Conservation (phyloP, 164 flowering plant genomes). For the Protea cynaroides region DNA sequence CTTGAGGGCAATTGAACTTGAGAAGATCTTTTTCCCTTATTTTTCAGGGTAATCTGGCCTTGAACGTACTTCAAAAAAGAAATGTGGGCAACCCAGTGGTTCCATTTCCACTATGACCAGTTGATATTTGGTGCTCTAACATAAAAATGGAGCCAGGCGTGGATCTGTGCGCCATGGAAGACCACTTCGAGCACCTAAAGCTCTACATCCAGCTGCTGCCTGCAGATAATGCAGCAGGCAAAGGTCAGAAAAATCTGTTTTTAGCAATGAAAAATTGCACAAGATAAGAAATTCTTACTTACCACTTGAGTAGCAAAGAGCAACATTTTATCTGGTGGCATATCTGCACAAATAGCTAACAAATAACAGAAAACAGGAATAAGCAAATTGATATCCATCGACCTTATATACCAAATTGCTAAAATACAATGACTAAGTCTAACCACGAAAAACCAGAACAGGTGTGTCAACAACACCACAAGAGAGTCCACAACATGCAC, state of each 20-base stretch:
- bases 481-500: too few species aligned
- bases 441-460: too few species aligned
- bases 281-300: constrained; percentile 8
- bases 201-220: constrained; percentile 54
- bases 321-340: constrained; percentile 80
- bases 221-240: constrained; percentile 27
- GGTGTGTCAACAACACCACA: too few species aligned
- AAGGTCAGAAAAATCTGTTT: neutral
- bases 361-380: constrained; percentile 6
- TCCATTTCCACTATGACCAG: neutral
- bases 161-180: constrained; percentile 72
- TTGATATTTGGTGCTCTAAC: neutral
- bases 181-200: constrained; percentile 80
- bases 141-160: constrained; percentile 40
- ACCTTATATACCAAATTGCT: neutral
- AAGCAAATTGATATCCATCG: neutral
- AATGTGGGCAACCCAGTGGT: too few species aligned
- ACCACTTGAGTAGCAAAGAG: constrained; percentile 95
- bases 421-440: too few species aligned
- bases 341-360: constrained; percentile 63
- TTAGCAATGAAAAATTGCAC: too few species aligned
- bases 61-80: too few species aligned
- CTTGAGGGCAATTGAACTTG: too few species aligned
- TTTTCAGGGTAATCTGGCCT: too few species aligned
- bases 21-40: too few species aligned